Percentiles rank a stretch among this genome's conserved stretches.
phyloP scores from a whole-genome alignment of 257 asterid genomes.

The Solanum medicagineum region DNA sequence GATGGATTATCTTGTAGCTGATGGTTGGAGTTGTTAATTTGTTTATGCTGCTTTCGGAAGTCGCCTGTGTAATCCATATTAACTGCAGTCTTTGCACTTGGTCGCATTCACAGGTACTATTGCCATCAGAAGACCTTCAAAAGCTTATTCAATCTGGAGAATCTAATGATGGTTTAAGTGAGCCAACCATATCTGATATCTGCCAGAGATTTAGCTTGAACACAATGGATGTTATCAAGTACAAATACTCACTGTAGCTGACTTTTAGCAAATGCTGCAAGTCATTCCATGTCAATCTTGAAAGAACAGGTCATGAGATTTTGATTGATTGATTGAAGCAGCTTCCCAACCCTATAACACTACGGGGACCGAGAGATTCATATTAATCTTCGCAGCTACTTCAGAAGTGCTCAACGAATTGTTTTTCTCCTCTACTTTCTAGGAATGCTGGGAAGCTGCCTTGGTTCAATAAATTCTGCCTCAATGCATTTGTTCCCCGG shows the following conservation, averaged over 20 bases:
- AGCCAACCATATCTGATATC: slow-evolving; percentile 36
- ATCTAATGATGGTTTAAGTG: slow-evolving; percentile 29
- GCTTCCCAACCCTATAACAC: background rate
- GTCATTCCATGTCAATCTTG: background rate
- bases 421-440: background rate
- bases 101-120: slow-evolving; percentile 27
- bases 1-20: background rate
- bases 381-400: background rate
- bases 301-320: background rate
- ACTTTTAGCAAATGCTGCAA: background rate
- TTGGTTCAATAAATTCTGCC: background rate
- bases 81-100: background rate
- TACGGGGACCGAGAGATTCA: background rate
- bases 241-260: slow-evolving; percentile 33
- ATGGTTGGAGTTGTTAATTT: background rate
- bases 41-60: background rate
- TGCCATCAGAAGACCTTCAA: slow-evolving; percentile 63
- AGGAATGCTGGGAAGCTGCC: background rate
- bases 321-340: background rate
- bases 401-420: background rate
- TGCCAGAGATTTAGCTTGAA: slow-evolving; percentile 54
- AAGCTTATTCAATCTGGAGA: slow-evolving; percentile 30
- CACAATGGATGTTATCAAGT: slow-evolving; percentile 46
- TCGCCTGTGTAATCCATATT: background rate
- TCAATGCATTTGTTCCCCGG: background rate